Conservation (phyloP, 345 rosid genomes). For the Gossypium anomalum region DNA sequence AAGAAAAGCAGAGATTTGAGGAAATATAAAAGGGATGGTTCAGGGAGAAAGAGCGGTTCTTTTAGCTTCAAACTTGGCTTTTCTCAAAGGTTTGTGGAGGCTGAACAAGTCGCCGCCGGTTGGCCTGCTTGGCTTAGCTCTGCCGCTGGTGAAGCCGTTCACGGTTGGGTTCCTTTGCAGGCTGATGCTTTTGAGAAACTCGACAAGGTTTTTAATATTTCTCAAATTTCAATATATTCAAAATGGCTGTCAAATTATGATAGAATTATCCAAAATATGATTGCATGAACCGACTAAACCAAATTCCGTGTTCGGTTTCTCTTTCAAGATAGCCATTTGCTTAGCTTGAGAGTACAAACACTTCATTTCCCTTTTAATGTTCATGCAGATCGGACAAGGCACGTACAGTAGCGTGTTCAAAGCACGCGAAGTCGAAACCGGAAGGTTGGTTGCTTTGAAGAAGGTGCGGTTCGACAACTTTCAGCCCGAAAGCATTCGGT, state of each 20-base stretch:
- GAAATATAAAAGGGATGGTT: conserved; percentile 31
- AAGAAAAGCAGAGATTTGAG: conserved; percentile 26
- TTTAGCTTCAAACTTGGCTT: conserved; percentile 38
- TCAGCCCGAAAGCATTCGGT: conserved; percentile 69
- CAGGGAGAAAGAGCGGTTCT: conserved; percentile 24
- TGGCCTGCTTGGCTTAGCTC: conserved; percentile 81
- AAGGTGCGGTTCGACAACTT: conserved; percentile 71
- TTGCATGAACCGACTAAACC: too few species aligned
- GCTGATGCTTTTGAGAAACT: conserved; percentile 72
- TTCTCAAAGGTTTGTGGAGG: conserved; percentile 41
- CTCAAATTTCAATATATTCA: neutral
- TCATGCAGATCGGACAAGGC: conserved; percentile 77
- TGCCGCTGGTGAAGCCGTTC: conserved; percentile 60
- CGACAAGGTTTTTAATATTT: conserved; percentile 48
- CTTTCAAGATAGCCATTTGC: too few species aligned
- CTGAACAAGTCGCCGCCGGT: conserved; percentile 65
- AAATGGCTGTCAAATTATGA: neutral
- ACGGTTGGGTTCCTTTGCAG: conserved; percentile 65
- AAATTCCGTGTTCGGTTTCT: too few species aligned
- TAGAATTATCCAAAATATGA: neutral
- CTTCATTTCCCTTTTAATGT: neutral
- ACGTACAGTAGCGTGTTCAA: conserved; percentile 80
- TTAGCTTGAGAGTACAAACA: too few species aligned
- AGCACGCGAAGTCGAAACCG: conserved; percentile 64
- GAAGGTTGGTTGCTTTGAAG: conserved; percentile 70